Conservation (phyloP, 2,329 filamentous ascomycete species). For the Cyphellophora attinorum region DNA sequence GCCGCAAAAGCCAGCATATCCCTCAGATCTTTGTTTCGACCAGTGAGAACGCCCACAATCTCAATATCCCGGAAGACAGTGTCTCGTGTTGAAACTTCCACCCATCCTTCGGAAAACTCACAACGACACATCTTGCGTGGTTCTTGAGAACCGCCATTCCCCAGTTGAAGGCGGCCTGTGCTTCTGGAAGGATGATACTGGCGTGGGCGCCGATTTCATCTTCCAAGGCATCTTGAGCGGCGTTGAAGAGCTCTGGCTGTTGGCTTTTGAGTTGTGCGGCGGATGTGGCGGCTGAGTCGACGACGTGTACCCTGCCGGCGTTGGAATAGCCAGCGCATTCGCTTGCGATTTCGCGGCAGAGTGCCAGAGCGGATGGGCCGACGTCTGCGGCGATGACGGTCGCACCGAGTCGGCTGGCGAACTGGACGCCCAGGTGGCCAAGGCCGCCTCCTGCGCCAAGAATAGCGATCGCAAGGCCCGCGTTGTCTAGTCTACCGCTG, state of each 20-base stretch:
- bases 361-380: constrained; percentile 8
- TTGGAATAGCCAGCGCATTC: constrained; percentile 11
- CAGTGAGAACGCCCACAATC: constrained; percentile 15
- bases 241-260: constrained; percentile 14
- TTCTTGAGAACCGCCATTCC: constrained; percentile 33
- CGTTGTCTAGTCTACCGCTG: constrained; percentile 4
- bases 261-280: constrained; percentile 23
- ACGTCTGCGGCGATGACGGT: constrained; percentile 28
- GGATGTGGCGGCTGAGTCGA: constrained; percentile 29
- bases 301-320: constrained; percentile 21
- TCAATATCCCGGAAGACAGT: constrained; percentile 18
- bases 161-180: constrained; percentile 38
- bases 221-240: constrained; percentile 10
- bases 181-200: constrained; percentile 37
- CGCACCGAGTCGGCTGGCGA: constrained; percentile 26
- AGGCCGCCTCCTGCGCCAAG: constrained; percentile 25
- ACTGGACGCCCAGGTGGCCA: constrained; percentile 22
- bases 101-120: constrained; percentile 34
- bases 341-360: constrained; percentile 20
- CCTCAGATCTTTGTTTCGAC: constrained; percentile 13
- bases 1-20: constrained; percentile 18
- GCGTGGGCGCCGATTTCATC: constrained; percentile 36
- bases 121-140: constrained; percentile 36
- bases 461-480: constrained; percentile 28
- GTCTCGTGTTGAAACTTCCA: constrained; percentile 16